phyloP scores from a whole-genome alignment of 1,284 basidiomycete genomes.

The Cutaneotrichosporon spelunceum region DNA sequence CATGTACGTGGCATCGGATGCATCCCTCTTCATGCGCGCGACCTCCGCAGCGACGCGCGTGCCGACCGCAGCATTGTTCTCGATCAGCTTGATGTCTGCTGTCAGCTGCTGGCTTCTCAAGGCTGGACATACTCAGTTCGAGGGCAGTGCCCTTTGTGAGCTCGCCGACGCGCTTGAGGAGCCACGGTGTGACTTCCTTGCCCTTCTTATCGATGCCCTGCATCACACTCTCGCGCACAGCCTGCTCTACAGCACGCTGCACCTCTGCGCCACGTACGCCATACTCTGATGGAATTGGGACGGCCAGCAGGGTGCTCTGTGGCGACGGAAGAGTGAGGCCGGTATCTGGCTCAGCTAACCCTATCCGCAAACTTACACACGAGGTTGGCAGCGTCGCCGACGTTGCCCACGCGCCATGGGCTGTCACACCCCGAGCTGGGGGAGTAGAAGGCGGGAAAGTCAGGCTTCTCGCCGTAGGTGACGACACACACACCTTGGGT shows the following conservation, averaged over 20 bases:
- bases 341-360: constrained; percentile 33
- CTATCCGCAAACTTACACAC: constrained; percentile 15
- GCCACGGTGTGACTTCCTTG: constrained; percentile 94
- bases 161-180: constrained; percentile 78
- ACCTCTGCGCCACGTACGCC: constrained; percentile 66
- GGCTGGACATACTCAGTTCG: constrained; percentile 61
- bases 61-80: constrained; percentile 88
- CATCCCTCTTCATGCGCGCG: constrained; percentile 55
- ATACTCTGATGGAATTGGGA: constrained; percentile 80
- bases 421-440: constrained; percentile 67
- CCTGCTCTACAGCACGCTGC: constrained; percentile 78
- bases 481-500: constrained; percentile 91
- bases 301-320: constrained; percentile 67
- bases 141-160: constrained; percentile 73
- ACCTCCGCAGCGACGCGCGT: constrained; percentile 77
- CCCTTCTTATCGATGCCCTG: constrained; percentile 77
- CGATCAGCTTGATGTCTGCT: constrained; percentile 79
- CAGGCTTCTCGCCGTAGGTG: constrained; percentile 67
- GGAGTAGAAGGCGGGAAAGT: constrained; percentile 91
- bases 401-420: constrained; percentile 20
- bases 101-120: constrained; percentile 1
- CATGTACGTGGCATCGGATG: constrained; percentile 29
- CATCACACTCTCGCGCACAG: constrained; percentile 75
- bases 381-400: constrained; percentile 26
- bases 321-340: constrained; percentile 45